phyloP scores from a whole-genome alignment of 108 stramenopile genomes.

The Skeletonema marinoi region DNA sequence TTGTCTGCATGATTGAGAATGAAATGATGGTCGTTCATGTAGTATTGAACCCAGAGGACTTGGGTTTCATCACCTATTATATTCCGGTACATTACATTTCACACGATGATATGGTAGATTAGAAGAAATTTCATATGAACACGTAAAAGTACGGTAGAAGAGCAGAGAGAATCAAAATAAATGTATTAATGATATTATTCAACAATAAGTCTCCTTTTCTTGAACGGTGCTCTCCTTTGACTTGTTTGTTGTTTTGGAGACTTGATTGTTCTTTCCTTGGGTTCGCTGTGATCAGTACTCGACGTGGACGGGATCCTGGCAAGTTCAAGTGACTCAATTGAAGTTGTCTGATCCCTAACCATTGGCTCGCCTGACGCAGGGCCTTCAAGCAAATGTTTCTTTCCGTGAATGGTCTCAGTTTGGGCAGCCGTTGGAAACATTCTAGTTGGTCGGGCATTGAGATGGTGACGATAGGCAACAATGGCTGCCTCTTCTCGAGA shows the following conservation, averaged over 20 bases:
- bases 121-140: neutral
- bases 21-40: constrained; percentile 87
- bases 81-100: constrained; percentile 77
- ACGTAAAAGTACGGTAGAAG: neutral
- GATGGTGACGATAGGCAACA: constrained; percentile 16
- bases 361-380: neutral
- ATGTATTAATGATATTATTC: neutral
- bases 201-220: neutral
- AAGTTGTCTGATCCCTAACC: neutral
- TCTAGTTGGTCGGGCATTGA: neutral
- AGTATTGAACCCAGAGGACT: constrained; percentile 58
- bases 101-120: constrained; percentile 21
- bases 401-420: neutral
- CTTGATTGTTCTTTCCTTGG: neutral
- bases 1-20: constrained; percentile 82
- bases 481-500: constrained; percentile 39
- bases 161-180: neutral
- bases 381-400: neutral
- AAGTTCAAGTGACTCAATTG: neutral
- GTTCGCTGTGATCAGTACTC: neutral
- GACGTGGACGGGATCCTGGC: neutral
- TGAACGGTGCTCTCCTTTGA: neutral
- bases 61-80: constrained; percentile 87
- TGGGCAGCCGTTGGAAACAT: too few species aligned
- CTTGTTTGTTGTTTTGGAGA: neutral